A percentile compares a stretch with the other conserved stretches of the same genome.
These are phyloP conservation scores for Candida piceae DNA, from an alignment of 805 yeast species.

Conservation along the genomic window DNA sequence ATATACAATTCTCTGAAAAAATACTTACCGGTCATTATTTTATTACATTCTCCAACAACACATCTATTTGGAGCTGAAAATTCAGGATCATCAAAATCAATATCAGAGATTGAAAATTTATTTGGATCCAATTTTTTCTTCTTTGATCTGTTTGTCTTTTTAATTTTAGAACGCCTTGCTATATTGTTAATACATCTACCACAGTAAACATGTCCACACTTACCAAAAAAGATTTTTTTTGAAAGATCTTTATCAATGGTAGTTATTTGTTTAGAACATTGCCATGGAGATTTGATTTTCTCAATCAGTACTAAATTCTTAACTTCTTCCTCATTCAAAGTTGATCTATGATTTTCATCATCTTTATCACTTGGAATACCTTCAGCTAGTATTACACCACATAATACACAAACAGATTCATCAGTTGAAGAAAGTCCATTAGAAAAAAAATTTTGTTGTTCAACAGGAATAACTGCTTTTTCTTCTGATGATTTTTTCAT, in stretches of 20 bases:
- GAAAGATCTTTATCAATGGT: constrained; percentile 56
- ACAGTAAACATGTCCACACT: constrained; percentile 83
- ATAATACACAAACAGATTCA: constrained; percentile 53
- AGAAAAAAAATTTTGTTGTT: constrained; percentile 11
- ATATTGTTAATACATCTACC: constrained; percentile 76
- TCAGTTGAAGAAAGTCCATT: constrained; percentile 31
- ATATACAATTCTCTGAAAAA: constrained; percentile 53
- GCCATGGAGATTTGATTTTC: constrained; percentile 57
- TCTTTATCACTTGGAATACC: constrained; percentile 52
- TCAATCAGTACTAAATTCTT: constrained; percentile 24
- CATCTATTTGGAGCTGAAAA: constrained; percentile 55
- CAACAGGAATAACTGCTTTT: constrained; percentile 11
- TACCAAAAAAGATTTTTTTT: constrained; percentile 56
- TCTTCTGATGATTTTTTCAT: constrained; percentile 13
- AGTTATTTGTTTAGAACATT: constrained; percentile 44
- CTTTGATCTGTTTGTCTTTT: constrained; percentile 14
- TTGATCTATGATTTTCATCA: constrained; percentile 35
- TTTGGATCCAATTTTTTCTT: constrained; percentile 12
- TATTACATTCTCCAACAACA: constrained; percentile 48
- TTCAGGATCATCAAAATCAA: constrained; percentile 36
- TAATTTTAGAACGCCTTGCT: constrained; percentile 30
- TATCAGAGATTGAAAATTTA: constrained; percentile 12
- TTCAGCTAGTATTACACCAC: constrained; percentile 68
- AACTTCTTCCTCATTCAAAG: constrained; percentile 13
- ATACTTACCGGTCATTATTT: constrained; percentile 38